Evolutionary conservation across 179 eudicot species (phyloP), one percentile per base, ranked within the genome.

Genomic region (Beta corolliflora): DNA sequence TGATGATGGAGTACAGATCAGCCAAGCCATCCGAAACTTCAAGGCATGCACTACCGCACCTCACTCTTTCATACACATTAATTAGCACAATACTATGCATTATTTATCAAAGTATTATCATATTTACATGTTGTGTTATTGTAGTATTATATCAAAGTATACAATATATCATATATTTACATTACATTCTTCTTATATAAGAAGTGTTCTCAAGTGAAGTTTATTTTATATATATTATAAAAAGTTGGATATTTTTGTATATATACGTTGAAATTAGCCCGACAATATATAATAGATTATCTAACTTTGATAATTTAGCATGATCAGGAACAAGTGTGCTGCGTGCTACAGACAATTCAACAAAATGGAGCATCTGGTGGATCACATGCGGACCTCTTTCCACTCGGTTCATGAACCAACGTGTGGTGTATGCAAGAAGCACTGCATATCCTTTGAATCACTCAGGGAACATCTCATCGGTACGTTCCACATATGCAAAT

Each of bases 291-390:
- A 48, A 9, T 23, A 44, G 44, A 46, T 31, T 25, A 29, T 65
- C 50, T 80, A 73, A 83, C 74, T 65, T 21, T 3, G 60, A 55
- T 66, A 31, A 16, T 18, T 69, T 81, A 71, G 59, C 19, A 36
- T 54, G 25, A 52, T 65, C 92, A 96, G 99, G 90, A 94, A 96
- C 91, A 96, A 96, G 74, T 96, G 99, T 83, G 96, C 92, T 21
- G 99, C 98, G 23, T 94, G 99, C 85, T 94, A 87, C 79, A 91
- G 97, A 80, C 99, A 92, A 81, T 94, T 92, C 86, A 94, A 94
- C 89, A 91, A 76, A 81, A 91, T 80, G 94, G 99, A 94, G 71
- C 99, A 96, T 83, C 86, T 96, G n/a, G 97, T 94, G 83, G 99
- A 96, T 82, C 99, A 96, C 85, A 92, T 96, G 98, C 87, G 88